Conservation (phyloP, 2,329 filamentous ascomycete genomes). For the Coniella vitis region DNA sequence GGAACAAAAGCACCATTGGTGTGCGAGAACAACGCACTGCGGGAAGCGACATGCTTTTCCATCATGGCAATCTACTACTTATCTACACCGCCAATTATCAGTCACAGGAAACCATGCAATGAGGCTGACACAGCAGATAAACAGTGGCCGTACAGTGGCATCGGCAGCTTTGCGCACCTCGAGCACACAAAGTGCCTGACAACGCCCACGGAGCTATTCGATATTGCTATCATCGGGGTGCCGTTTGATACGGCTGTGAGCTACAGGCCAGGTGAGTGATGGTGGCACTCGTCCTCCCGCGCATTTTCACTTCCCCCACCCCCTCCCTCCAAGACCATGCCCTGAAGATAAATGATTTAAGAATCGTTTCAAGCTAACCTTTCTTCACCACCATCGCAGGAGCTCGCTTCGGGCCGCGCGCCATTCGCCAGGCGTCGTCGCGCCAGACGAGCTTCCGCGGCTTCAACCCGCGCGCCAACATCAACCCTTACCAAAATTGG, state of each 20-base stretch:
- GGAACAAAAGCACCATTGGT: no score
- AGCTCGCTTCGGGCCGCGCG: constrained; percentile 78
- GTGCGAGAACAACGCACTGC: no score
- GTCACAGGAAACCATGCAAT: no score
- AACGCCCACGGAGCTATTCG: constrained; percentile 55
- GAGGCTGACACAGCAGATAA: background rate
- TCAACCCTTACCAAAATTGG: constrained; percentile 81
- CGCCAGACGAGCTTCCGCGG: constrained; percentile 74
- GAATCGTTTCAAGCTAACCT: no score
- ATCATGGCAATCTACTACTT: no score
- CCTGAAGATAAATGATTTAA: background rate
- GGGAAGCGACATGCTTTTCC: no score
- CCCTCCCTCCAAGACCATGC: background rate
- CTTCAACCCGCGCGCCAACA: constrained; percentile 72
- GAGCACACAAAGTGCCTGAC: constrained; percentile 62
- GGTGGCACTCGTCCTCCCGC: background rate
- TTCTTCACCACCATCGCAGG: constrained; percentile 28
- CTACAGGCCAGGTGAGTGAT: constrained; percentile 55
- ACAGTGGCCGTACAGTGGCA: constrained; percentile 62
- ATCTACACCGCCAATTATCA: no score
- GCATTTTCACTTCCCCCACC: background rate
- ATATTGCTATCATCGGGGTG: constrained; percentile 66
- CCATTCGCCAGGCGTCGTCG: constrained; percentile 76
- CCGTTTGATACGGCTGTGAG: constrained; percentile 70
- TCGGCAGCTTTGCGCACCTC: constrained; percentile 69